Evolutionary conservation across 2,329 filamentous ascomycete genomes (phyloP).

Genomic region (Arthrobotrys iridis): DNA sequence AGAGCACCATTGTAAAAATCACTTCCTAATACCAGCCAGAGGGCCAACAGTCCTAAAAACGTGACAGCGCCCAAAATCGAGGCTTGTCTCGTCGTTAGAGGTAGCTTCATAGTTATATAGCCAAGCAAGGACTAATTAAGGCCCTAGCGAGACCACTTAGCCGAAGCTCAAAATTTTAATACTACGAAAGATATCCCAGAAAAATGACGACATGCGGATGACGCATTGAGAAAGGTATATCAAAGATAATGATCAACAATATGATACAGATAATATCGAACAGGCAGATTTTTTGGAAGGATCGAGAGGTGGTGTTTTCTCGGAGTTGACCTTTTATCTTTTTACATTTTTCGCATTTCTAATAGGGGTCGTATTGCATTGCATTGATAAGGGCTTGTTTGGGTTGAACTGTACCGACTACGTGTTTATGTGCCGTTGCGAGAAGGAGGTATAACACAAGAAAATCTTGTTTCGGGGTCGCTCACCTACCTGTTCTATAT

Average conservation of each 20-base stretch:
- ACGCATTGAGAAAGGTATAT: neutral
- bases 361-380: too few relatives aligned
- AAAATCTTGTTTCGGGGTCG: too few relatives aligned
- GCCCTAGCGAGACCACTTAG: too few relatives aligned
- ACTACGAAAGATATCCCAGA: conserved; percentile 6
- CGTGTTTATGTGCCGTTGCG: too few relatives aligned
- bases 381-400: too few relatives aligned
- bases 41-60: neutral
- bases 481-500: too few relatives aligned
- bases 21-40: conserved; percentile 10
- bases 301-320: neutral
- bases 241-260: neutral
- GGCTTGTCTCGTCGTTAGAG: neutral
- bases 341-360: too few relatives aligned
- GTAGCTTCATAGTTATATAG: neutral
- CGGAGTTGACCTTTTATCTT: neutral
- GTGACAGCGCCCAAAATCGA: conserved; percentile 9
- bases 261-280: neutral
- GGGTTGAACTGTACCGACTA: too few relatives aligned
- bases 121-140: neutral
- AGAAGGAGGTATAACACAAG: too few relatives aligned
- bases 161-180: conserved; percentile 1
- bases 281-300: neutral
- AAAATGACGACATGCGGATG: neutral
- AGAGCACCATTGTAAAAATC: neutral